These are phyloP conservation scores for Eucommia ulmoides DNA, from an alignment of 257 asterid genomes.

Conservation along the genomic window DNA sequence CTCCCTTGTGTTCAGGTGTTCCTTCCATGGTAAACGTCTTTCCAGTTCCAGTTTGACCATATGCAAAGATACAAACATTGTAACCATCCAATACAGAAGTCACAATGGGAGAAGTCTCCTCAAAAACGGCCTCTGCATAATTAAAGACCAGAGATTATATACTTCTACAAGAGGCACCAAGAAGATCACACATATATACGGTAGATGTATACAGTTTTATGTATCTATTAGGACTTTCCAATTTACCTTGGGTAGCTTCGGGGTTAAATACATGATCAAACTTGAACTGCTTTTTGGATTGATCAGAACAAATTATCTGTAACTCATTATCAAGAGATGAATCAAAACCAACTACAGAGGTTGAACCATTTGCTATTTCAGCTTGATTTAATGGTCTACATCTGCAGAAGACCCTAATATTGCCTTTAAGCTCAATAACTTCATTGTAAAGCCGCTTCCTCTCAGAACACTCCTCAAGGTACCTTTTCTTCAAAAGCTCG, in stretches of 20 bases:
- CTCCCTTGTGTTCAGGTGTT: constrained; percentile 79
- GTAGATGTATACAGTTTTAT: no score
- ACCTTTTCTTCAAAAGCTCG: constrained; percentile 61
- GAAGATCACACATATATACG: not conserved
- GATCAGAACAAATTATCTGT: constrained; percentile 61
- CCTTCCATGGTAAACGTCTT: constrained; percentile 95
- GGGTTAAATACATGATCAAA: constrained; percentile 78
- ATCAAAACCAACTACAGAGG: constrained; percentile 62
- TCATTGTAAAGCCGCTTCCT: constrained; percentile 77
- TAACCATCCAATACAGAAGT: constrained; percentile 92
- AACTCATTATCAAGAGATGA: constrained; percentile 76
- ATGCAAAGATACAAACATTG: constrained; percentile 94
- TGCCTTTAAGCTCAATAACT: constrained; percentile 91
- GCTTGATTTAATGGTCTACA: constrained; percentile 78
- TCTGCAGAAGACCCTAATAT: constrained; percentile 93
- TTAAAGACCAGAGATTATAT: constrained; percentile 3
- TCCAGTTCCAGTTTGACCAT: constrained; percentile 85
- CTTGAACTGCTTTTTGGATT: constrained; percentile 64
- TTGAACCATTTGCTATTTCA: constrained; percentile 52
- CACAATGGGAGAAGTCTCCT: constrained; percentile 71
- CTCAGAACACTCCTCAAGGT: constrained; percentile 54
- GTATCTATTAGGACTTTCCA: not conserved
- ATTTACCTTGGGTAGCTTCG: constrained; percentile 74
- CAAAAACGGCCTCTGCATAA: constrained; percentile 61
- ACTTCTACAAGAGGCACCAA: not conserved